phyloP scores from a whole-genome alignment of 768 basidiomycete species.

The Termitomyces sp. region DNA sequence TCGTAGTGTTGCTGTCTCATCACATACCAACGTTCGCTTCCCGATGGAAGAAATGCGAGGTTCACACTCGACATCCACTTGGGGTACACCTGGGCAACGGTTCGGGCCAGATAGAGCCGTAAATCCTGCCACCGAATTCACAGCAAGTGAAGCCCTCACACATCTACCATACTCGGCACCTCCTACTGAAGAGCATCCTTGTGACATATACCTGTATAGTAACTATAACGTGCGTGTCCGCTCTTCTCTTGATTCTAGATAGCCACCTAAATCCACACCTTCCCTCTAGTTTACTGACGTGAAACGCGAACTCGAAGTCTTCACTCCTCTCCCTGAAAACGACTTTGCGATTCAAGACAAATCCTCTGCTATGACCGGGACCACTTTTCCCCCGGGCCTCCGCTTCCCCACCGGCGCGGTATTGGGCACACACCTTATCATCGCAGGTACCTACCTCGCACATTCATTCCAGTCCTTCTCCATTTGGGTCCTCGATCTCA shows the following conservation, averaged over 20 bases:
- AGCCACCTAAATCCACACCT: conserved; percentile 8
- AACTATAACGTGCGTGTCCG: conserved; percentile 81
- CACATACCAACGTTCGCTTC: conserved; percentile 59
- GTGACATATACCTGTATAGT: conserved; percentile 88
- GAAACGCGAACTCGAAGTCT: conserved; percentile 89
- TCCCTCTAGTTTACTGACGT: conserved; percentile 80
- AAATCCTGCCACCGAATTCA: conserved; percentile 40
- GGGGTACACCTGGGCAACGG: conserved; percentile 54
- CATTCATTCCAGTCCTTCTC: conserved; percentile 93
- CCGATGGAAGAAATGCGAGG: conserved; percentile 55
- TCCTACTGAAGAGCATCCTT: conserved; percentile 71
- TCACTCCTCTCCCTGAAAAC: conserved; percentile 72
- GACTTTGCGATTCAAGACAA: conserved; percentile 79
- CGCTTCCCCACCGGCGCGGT: conserved; percentile 95
- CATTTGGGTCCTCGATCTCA: conserved; percentile 91
- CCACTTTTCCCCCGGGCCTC: conserved; percentile 86
- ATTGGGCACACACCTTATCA: conserved; percentile 85
- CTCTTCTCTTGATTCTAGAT: neutral
- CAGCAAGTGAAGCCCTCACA: conserved; percentile 52
- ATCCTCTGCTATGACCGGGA: conserved; percentile 75
- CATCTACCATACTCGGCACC: conserved; percentile 75
- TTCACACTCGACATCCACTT: conserved; percentile 32
- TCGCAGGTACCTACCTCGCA: conserved; percentile 94
- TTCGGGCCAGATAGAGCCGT: conserved; percentile 47
- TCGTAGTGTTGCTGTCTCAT: conserved; percentile 85